These are phyloP conservation scores for Aurantiochytrium sp. DNA, from an alignment of 108 stramenopile species.

Conservation along the genomic window DNA sequence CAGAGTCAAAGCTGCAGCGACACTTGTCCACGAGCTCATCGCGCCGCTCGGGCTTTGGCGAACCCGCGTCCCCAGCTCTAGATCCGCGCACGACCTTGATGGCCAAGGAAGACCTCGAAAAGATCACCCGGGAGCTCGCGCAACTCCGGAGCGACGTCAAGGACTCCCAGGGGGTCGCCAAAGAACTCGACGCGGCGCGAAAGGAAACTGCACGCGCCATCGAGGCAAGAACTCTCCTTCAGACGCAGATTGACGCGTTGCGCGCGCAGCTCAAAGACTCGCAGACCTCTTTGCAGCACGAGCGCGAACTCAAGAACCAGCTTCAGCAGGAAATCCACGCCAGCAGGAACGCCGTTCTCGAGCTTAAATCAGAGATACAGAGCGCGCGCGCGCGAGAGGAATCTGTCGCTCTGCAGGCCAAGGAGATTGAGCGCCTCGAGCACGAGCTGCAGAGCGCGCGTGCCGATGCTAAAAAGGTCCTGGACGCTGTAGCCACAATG, in stretches of 20 bases:
- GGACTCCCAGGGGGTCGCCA: background rate
- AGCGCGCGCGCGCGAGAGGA: background rate
- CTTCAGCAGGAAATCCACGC: background rate
- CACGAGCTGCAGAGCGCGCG: background rate
- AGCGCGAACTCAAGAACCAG: background rate
- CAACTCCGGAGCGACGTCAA: background rate
- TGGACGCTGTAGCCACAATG: background rate
- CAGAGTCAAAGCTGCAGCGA: background rate
- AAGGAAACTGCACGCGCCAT: background rate
- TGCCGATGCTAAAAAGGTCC: background rate
- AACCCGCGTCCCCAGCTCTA: no score
- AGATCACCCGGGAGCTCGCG: background rate
- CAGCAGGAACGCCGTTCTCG: background rate
- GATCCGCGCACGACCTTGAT: no score
- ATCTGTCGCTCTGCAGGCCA: background rate
- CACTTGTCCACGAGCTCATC: background rate
- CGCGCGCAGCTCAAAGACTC: background rate
- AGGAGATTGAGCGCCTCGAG: background rate
- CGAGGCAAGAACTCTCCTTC: background rate
- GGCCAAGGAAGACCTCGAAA: background rate
- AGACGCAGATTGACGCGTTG: background rate
- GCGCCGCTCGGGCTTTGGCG: background rate
- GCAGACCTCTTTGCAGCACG: background rate
- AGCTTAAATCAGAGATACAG: background rate
- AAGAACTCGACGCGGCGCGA: background rate